Evolutionary conservation across 768 basidiomycete genomes (phyloP), one percentile per base, ranked within the genome.

Genomic region (Tricholoma sp.): DNA sequence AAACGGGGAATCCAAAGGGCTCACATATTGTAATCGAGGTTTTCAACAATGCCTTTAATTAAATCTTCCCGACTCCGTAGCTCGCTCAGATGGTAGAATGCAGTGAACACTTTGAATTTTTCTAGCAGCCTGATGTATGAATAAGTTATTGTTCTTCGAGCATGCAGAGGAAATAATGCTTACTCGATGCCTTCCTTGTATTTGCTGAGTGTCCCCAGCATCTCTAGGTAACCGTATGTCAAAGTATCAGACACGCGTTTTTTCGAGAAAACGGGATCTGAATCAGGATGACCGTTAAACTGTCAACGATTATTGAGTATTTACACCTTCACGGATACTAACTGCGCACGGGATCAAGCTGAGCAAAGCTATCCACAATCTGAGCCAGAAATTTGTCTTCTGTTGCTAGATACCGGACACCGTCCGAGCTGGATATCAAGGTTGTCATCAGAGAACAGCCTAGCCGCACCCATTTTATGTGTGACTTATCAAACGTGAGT

Each of bases 41-140:
- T 91, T 63, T 94, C 91, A 37, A 98, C 88, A 61, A 97, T 91
- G 1, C 85, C 86, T 63, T 88, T 91, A 56, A 95, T 91, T 45
- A 99, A 76, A 66, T 98, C 95, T 65, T 98, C 94, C 36, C 97
- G 80, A 69, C 88, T 89, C 24, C 88, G 80, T 34, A 98, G 78
- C 66, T 98, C 97, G 65, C 89, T 92, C 44, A 98, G 73, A 66
- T 94, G 95, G 67, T 98, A 98, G 69, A 98, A 95, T 0, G 91
- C 88, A 0, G 94, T 98, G 70, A 98, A 98, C 28, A 98, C 81
- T 64, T 89, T 91, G 71, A 89, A 89, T 63, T 90, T 90, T 70
- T 97, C 94, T 69, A 99, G 73, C 12, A 98, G 72, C 44, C 95
- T 96, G 57, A 12, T 20, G n/a, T 51, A 57, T 57, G n/a, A 55